Base-by-base conservation (phyloP, 2,329 filamentous ascomycete genomes). In the Xylaria sp. region DNA sequence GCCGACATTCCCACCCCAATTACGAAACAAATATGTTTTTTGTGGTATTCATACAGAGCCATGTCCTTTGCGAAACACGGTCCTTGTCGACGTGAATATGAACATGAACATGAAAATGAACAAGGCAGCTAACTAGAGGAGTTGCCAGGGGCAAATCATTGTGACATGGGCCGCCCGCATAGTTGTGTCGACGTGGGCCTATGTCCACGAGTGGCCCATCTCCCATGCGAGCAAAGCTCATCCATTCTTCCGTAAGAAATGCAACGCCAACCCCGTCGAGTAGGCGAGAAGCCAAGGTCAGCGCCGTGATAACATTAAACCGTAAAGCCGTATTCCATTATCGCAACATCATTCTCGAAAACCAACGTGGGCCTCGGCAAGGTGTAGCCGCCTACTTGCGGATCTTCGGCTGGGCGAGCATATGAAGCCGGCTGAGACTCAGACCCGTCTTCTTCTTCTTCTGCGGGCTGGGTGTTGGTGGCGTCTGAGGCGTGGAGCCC, bases 401-500 rank as follows among this genome's bases (percentile, higher is more conserved):
- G 64, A 80, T 74, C 78, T 88, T 89, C 1, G 86, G 86, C 44
- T 80, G 80, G 47, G 87, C 82, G 23, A 89, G 81, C 82, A 86
- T 84, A 69, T 87, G 84, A 57, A 89, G 77, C 62, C 87, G 80
- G 71, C 83, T 87, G 61, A 87, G 71, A 65, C 81, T 88, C 58
- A 89, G 73, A 23, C 81, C 78, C 5, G 55, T 68, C 61, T 75
- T 79, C 77, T 85, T 87, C 78, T 85, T 87, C 78, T 85, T 86
- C 52, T 74, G 75, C 3, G 85, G 80, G 55, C 79, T 85, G 3
- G 77, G 73, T 21, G 76, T 76, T 9, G 65, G 62, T 19, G 63
- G 73, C 23, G 76, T 76, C 10, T 66, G 62, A 21, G 63, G 64
- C 8, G 49, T 37, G 7, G 54, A 47, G 44, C 46, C 38, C 57